These are phyloP conservation scores for Hortiboletus rubellus DNA, from an alignment of 1,284 basidiomycete species.

Conservation along the genomic window DNA sequence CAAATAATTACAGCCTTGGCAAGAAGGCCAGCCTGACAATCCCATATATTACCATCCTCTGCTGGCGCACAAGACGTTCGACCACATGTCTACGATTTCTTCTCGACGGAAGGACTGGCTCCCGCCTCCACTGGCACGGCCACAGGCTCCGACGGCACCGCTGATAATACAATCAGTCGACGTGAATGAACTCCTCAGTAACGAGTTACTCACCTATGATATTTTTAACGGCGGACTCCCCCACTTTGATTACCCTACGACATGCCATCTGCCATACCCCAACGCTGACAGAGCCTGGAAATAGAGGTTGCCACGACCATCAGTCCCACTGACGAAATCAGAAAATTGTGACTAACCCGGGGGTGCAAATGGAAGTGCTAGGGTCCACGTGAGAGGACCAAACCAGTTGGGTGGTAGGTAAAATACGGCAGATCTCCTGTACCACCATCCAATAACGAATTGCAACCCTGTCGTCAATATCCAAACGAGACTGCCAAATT, in stretches of 20 bases:
- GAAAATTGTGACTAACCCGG: slow-evolving; percentile 46
- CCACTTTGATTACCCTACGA: slow-evolving; percentile 69
- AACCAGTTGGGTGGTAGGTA: slow-evolving; percentile 89
- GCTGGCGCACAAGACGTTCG: neutral
- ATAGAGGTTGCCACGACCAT: neutral
- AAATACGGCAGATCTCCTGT: slow-evolving; percentile 85
- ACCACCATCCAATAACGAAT: slow-evolving; percentile 86
- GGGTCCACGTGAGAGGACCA: slow-evolving; percentile 78
- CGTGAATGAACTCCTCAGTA: neutral
- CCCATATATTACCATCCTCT: slow-evolving; percentile 5
- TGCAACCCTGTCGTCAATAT: slow-evolving; percentile 81
- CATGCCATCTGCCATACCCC: slow-evolving; percentile 92
- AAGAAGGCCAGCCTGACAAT: neutral
- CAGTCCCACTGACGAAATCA: neutral
- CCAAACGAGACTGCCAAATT: slow-evolving; percentile 79
- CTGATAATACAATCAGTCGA: slow-evolving; percentile 1
- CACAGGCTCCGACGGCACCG: slow-evolving; percentile 21
- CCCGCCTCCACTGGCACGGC: slow-evolving; percentile 16
- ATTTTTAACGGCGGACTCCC: slow-evolving; percentile 69
- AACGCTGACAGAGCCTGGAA: slow-evolving; percentile 80
- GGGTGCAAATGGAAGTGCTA: slow-evolving; percentile 82
- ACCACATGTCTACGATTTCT: slow-evolving; percentile 16
- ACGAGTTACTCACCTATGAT: slow-evolving; percentile 24
- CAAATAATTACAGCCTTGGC: neutral
- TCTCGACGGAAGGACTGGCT: slow-evolving; percentile 9